phyloP scores from a whole-genome alignment of 805 yeast species.

The Lachancea waltii region DNA sequence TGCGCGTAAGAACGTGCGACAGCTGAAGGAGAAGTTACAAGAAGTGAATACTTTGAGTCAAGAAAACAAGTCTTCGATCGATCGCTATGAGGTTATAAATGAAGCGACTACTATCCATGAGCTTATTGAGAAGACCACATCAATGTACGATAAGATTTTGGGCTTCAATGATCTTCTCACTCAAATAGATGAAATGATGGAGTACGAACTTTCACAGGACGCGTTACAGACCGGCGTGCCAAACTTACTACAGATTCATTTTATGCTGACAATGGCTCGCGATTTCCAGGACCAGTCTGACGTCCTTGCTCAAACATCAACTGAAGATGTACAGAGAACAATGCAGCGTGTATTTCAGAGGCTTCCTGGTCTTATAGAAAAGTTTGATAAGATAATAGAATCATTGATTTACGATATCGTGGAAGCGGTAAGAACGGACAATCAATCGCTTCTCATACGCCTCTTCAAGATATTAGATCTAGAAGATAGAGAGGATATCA shows the following conservation, averaged over 20 bases:
- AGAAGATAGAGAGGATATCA: constrained; percentile 75
- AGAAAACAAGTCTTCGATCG: constrained; percentile 54
- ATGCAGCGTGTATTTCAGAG: constrained; percentile 39
- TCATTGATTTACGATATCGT: constrained; percentile 63
- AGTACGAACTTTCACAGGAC: constrained; percentile 32
- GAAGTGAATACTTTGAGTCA: constrained; percentile 44
- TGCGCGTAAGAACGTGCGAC: constrained; percentile 42
- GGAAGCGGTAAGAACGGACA: constrained; percentile 66
- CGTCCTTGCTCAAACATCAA: constrained; percentile 43
- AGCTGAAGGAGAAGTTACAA: constrained; percentile 40
- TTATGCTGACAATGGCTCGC: constrained; percentile 57
- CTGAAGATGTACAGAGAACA: constrained; percentile 64
- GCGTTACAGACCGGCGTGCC: constrained; percentile 39
- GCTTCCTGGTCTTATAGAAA: constrained; percentile 36
- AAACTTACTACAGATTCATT: constrained; percentile 62
- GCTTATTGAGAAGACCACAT: constrained; percentile 62
- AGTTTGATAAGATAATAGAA: constrained; percentile 58
- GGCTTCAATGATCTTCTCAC: constrained; percentile 47
- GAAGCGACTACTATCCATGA: constrained; percentile 62
- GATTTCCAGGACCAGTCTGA: constrained; percentile 74
- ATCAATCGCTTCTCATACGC: constrained; percentile 60
- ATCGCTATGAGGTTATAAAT: constrained; percentile 62
- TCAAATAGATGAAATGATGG: constrained; percentile 48
- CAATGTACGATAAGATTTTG: constrained; percentile 56
- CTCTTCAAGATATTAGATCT: constrained; percentile 69